Percentiles rank a stretch among this genome's conserved stretches.
Evolutionary conservation across 108 stramenopile genomes (phyloP).

Genomic region (Skeletonema tropicum): DNA sequence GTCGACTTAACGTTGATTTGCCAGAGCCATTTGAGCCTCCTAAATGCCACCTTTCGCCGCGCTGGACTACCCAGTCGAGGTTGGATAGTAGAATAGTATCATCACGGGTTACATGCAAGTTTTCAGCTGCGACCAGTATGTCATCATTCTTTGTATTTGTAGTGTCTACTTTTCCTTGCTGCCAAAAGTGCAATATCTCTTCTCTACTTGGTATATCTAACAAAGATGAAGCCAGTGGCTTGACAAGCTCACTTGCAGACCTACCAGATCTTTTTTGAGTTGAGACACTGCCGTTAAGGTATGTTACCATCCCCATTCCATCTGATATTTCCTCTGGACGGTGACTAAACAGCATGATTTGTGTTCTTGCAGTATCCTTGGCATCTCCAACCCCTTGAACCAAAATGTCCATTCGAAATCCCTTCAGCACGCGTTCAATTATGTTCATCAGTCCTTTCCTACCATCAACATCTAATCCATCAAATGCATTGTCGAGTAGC

Average conservation of each 20-base stretch:
- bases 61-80: slow-evolving; percentile 66
- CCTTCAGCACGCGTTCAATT: slow-evolving; percentile 58
- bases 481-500: slow-evolving; percentile 83
- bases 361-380: slow-evolving; percentile 59
- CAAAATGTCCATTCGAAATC: slow-evolving; percentile 75
- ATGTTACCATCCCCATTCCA: slow-evolving; percentile 54
- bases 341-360: slow-evolving; percentile 70
- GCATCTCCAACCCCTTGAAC: slow-evolving; percentile 67
- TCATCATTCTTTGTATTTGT: slow-evolving; percentile 4
- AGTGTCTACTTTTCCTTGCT: slow-evolving; percentile 3
- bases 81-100: slow-evolving; percentile 52
- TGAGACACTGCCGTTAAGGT: slow-evolving; percentile 21
- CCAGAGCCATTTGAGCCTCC: slow-evolving; percentile 82
- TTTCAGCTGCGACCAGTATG: slow-evolving; percentile 20
- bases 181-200: slow-evolving; percentile 35
- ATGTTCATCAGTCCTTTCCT: slow-evolving; percentile 56
- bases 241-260: slow-evolving; percentile 39
- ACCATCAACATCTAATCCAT: slow-evolving; percentile 75
- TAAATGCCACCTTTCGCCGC: slow-evolving; percentile 71
- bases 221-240: slow-evolving; percentile 13
- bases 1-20: slow-evolving; percentile 68
- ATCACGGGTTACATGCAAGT: slow-evolving; percentile 29
- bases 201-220: slow-evolving; percentile 12
- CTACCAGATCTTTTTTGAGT: slow-evolving; percentile 39
- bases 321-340: slow-evolving; percentile 73